These are phyloP conservation scores for Arthrobotrys sinensis DNA, from an alignment of 2,329 filamentous ascomycete genomes.

Conservation along the genomic window DNA sequence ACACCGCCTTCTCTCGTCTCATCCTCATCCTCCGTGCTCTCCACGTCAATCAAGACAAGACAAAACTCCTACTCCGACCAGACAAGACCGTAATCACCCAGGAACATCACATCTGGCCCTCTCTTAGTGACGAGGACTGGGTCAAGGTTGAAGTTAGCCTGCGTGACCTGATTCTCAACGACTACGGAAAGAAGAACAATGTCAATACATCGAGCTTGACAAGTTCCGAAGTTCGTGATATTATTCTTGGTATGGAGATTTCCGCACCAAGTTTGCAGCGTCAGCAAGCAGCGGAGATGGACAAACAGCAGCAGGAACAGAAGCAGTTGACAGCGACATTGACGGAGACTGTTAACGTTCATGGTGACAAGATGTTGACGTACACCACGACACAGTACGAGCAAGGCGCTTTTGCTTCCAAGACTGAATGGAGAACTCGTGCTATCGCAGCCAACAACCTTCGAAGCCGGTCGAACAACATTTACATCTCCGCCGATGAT, in stretches of 20 bases:
- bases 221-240: constrained; percentile 95
- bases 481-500: constrained; percentile 97
- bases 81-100: constrained; percentile 99
- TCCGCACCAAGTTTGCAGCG: constrained; percentile 97
- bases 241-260: constrained; percentile 99
- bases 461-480: constrained; percentile 94
- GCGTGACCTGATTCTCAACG: constrained; percentile 94
- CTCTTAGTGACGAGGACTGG: constrained; percentile 95
- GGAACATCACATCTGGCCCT: constrained; percentile 98
- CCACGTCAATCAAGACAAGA: constrained; percentile 98
- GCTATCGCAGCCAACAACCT: constrained; percentile 97
- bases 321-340: constrained; percentile 96
- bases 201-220: constrained; percentile 98
- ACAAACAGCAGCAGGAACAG: constrained; percentile 98
- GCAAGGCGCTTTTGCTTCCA: constrained; percentile 96
- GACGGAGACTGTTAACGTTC: constrained; percentile 97
- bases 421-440: constrained; percentile 97
- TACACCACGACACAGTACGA: constrained; percentile 98
- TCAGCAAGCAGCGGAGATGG: constrained; percentile 97
- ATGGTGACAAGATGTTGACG: constrained; percentile 97
- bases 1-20: constrained; percentile 96
- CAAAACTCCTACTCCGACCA: constrained; percentile 91
- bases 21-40: constrained; percentile 93
- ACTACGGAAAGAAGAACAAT: constrained; percentile 99
- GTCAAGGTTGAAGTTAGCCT: constrained; percentile 99